A percentile compares a stretch with the other conserved stretches of the same genome.
phyloP scores from a whole-genome alignment of 169 alveolate genomes.

The Fabrea salina region DNA sequence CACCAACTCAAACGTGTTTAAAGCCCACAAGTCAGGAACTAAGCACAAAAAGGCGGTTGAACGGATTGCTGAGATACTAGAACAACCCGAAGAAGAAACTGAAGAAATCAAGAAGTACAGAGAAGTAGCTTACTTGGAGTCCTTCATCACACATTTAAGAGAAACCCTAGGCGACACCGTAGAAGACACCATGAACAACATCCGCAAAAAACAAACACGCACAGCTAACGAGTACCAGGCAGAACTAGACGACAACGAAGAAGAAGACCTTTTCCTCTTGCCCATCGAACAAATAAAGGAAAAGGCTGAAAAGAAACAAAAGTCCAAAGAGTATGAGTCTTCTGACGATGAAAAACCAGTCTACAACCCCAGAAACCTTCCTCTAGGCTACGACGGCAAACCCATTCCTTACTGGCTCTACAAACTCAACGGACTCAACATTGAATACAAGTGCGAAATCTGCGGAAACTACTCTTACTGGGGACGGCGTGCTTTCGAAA shows the following conservation, averaged over 20 bases:
- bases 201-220: slow-evolving; percentile 85
- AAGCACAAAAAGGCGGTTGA: slow-evolving; percentile 78
- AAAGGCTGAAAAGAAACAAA: slow-evolving; percentile 33
- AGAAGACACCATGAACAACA: slow-evolving; percentile 83
- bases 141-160: slow-evolving; percentile 70
- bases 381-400: slow-evolving; percentile 99
- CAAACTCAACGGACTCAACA: slow-evolving; percentile 98
- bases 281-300: slow-evolving; percentile 19
- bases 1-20: slow-evolving; percentile 78
- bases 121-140: slow-evolving; percentile 84
- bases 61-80: slow-evolving; percentile 36
- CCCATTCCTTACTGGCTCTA: slow-evolving; percentile 99
- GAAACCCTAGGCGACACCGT: slow-evolving; percentile 81
- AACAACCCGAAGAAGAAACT: slow-evolving; percentile 63
- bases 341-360: slow-evolving; percentile 90
- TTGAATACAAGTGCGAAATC: slow-evolving; percentile 97
- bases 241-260: slow-evolving; percentile 47
- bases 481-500: slow-evolving; percentile 99
- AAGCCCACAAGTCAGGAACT: slow-evolving; percentile 86
- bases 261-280: slow-evolving; percentile 30
- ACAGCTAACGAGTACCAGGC: slow-evolving; percentile 73
- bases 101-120: slow-evolving; percentile 61
- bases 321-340: slow-evolving; percentile 64
- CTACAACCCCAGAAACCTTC: slow-evolving; percentile 97
- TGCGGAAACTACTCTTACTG: slow-evolving; percentile 99